A percentile compares a stretch with the other conserved stretches of the same genome.
phyloP scores from a whole-genome alignment of 2,329 filamentous ascomycete species.

The Colletotrichum orchidophilum region DNA sequence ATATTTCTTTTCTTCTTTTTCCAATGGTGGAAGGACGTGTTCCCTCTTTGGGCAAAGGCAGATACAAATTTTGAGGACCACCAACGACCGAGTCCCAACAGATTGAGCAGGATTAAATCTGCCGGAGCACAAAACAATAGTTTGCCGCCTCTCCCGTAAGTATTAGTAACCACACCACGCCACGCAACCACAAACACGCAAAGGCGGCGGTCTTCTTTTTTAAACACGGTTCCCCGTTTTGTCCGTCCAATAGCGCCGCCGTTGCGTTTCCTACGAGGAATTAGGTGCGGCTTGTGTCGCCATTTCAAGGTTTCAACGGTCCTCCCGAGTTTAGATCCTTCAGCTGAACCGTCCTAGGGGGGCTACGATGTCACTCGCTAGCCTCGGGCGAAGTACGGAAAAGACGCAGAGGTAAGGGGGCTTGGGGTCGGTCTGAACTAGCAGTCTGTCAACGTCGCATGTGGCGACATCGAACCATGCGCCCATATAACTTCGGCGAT shows the following conservation, averaged over 20 bases:
- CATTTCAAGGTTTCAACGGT: not conserved
- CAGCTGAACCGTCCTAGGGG: not conserved
- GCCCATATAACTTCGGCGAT: conserved; percentile 12
- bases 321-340: conserved; percentile 2
- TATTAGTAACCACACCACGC: not conserved
- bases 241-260: conserved; percentile 21
- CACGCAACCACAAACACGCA: not conserved
- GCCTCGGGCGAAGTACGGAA: not conserved
- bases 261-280: not conserved
- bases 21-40: conserved; percentile 14
- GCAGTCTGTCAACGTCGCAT: not conserved
- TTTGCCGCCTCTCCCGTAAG: conserved; percentile 18
- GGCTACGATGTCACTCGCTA: conserved; percentile 13
- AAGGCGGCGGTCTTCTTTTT: not conserved
- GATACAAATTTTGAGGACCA: not conserved
- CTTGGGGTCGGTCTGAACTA: too few relatives aligned
- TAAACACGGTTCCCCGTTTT: not conserved
- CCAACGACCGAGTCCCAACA: not conserved
- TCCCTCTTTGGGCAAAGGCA: conserved; percentile 10
- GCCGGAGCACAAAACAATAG: not conserved
- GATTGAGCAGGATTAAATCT: not conserved
- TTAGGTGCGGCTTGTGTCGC: not conserved
- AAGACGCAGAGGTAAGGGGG: not conserved
- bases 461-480: conserved; percentile 27
- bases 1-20: conserved; percentile 6